Base-by-base conservation (phyloP, 1,284 basidiomycete species). In the Amylostereum areolatum region DNA sequence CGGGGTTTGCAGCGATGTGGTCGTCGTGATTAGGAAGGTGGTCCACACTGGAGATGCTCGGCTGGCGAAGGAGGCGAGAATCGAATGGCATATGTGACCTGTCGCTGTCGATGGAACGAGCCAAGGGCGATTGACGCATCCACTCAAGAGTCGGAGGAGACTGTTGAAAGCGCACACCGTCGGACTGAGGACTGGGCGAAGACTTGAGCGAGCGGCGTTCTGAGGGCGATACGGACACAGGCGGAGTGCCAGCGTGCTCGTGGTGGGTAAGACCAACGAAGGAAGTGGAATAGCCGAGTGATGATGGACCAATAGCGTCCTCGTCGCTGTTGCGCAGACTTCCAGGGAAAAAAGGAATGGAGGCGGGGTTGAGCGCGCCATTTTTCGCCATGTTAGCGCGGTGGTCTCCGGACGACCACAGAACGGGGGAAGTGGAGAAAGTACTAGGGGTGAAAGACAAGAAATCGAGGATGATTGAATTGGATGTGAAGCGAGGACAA, bases 281-380 rank as follows among this genome's bases (percentile, higher is more conserved):
- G 48, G 67, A 66, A 59, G 77, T 18, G 18, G 18, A 18, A 18
- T 18, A 18, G 18, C 18, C 18, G 18, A 18, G 18, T 18, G 18
- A 76, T 48, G 67, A 69, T 41, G 75, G 60, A 52, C 66, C 68
- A 59, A 60, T 68, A 44, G 66, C 58, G 51, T 67, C 68, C 46
- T 80, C 78, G 48, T 81, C 81, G 57, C 62, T 69, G 58, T 70
- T 61, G 58, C 80, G 80, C 60, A 77, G 65, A 61, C 71, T 74
- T 48, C 82, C 83, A 54, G 88, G 87, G 65, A 89, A 88, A 75
- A 90, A 89, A 45, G 88, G 88, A 63, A 81, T 81, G 51, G 87
- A 89, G 55, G 85, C 75, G 57, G 87, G 87, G 66, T 90, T 89
- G 59, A 90, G 71, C 50, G 82, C 74, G 60, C 77, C 81, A 61